Conservation (phyloP, 441 rosid species). For the Arabidopsis lyrata region DNA sequence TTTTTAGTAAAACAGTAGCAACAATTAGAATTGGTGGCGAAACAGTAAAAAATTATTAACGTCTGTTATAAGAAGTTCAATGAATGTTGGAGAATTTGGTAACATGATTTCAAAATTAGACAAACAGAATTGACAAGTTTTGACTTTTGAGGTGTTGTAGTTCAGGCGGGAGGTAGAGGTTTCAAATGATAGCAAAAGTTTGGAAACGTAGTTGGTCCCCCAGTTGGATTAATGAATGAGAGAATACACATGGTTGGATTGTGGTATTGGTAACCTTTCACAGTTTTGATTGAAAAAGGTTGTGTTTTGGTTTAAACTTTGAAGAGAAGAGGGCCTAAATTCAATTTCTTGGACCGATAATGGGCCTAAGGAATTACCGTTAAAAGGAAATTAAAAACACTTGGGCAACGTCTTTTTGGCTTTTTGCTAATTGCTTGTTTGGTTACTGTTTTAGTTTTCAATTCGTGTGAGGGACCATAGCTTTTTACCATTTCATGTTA, state of each 20-base stretch:
- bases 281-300: neutral
- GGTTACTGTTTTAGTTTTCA: too few species aligned
- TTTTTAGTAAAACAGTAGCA: neutral
- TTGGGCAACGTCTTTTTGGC: neutral
- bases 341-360: neutral
- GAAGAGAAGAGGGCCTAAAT: neutral
- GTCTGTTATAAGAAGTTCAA: neutral
- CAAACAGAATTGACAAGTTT: neutral
- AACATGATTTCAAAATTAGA: neutral
- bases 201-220: too few species aligned
- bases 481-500: too few species aligned
- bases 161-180: conserved; percentile 27
- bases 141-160: neutral
- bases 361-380: conserved; percentile 9
- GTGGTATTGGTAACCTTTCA: neutral
- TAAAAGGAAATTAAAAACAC: neutral
- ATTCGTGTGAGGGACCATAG: too few species aligned
- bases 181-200: conserved; percentile 15
- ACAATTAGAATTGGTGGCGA: neutral
- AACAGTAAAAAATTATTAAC: neutral
- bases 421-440: too few species aligned
- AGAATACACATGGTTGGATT: neutral
- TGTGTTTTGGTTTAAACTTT: neutral
- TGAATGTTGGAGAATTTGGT: neutral
- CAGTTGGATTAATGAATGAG: neutral